Percentiles rank a stretch among this genome's conserved stretches.
These are phyloP conservation scores for Flaveria brownii DNA, from an alignment of 129 eudicot species.

Conservation along the genomic window DNA sequence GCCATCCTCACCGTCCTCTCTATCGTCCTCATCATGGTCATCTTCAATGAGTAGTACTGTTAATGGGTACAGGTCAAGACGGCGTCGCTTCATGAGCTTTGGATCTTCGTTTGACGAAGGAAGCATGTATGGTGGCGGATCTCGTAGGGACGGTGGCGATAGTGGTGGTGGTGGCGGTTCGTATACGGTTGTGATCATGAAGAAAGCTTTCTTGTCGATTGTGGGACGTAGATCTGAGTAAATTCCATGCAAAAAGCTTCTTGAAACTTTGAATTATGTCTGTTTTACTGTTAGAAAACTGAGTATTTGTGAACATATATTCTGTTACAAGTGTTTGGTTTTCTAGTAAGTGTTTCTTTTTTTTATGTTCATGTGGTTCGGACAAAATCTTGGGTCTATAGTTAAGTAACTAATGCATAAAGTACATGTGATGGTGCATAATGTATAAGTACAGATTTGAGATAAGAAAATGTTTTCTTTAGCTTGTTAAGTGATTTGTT, in stretches of 20 bases:
- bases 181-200: slow-evolving; percentile 32
- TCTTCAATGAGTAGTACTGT: slow-evolving; percentile 25
- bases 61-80: slow-evolving; percentile 23
- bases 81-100: slow-evolving; percentile 50
- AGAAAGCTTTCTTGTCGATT: slow-evolving; percentile 38
- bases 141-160: not conserved
- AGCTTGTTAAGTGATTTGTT: slow-evolving; percentile 10
- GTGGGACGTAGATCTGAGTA: slow-evolving; percentile 39
- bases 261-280: not conserved
- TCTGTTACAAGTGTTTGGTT: too few relatives aligned
- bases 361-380: not conserved
- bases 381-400: not conserved
- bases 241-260: slow-evolving; percentile 24
- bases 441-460: slow-evolving; percentile 1
- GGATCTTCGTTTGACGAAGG: slow-evolving; percentile 54
- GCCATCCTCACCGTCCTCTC: slow-evolving; percentile 33
- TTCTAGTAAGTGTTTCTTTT: too few relatives aligned
- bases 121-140: slow-evolving; percentile 30
- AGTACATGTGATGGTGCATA: slow-evolving; percentile 12
- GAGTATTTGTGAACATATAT: too few relatives aligned
- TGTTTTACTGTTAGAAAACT: too few relatives aligned
- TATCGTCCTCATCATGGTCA: slow-evolving; percentile 43
- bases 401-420: not conserved
- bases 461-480: slow-evolving; percentile 3
- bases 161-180: slow-evolving; percentile 9